A percentile compares a stretch with the other conserved stretches of the same genome.
Conservation (phyloP, 345 rosid genomes). For the Melaleuca quinquenervia region DNA sequence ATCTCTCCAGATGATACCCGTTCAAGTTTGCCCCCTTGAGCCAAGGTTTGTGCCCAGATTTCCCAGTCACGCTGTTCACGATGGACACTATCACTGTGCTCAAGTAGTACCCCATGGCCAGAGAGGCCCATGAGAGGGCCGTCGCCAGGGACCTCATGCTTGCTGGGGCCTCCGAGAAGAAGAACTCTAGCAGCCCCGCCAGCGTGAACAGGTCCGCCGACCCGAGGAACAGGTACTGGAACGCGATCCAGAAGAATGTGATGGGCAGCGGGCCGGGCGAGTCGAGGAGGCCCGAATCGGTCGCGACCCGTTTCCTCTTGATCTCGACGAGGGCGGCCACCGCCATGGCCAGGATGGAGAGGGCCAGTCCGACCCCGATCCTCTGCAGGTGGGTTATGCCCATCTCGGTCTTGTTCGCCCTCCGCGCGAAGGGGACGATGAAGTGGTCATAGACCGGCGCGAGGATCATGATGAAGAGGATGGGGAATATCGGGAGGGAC, state of each 20-base stretch:
- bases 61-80: conserved; percentile 11
- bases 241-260: conserved; percentile 15
- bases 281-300: background rate
- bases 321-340: conserved; percentile 19
- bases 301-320: conserved; percentile 7
- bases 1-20: conserved; percentile 14
- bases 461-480: conserved; percentile 9
- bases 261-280: conserved; percentile 5
- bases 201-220: conserved; percentile 15
- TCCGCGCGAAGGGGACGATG: conserved; percentile 11
- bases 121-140: conserved; percentile 14
- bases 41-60: conserved; percentile 9
- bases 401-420: conserved; percentile 6
- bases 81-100: conserved; percentile 19
- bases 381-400: conserved; percentile 20
- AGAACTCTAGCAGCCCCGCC: conserved; percentile 21
- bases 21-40: conserved; percentile 18
- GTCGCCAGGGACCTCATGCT: conserved; percentile 20
- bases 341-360: conserved; percentile 11
- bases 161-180: conserved; percentile 19
- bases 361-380: conserved; percentile 15
- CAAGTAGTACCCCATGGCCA: conserved; percentile 18
- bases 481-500: conserved; percentile 13
- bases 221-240: conserved; percentile 19
- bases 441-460: conserved; percentile 13